Percentiles rank a stretch among this genome's conserved stretches.
Evolutionary conservation across 331 rosid genomes (phyloP).

Genomic region (Cydonia oblonga): DNA sequence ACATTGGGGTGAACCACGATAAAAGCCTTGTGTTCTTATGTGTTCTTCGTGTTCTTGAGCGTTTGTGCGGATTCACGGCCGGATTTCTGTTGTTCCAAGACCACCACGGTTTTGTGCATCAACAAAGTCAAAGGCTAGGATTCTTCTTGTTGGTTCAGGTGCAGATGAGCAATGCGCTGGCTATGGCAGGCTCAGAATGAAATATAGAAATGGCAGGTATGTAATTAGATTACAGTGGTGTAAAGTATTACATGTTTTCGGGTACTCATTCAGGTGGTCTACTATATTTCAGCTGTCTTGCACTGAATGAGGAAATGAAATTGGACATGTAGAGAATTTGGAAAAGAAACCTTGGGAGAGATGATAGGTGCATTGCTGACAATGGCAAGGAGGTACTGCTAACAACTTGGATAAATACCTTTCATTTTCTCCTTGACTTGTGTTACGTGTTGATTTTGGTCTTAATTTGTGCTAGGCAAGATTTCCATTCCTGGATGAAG

Average conservation of each 20-base stretch:
- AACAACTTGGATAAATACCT: background rate
- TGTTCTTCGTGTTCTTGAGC: too few species aligned
- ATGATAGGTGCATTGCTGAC: constrained; percentile 91
- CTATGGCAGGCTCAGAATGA: constrained; percentile 89
- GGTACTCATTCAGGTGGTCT: constrained; percentile 12
- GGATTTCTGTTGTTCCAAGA: too few species aligned
- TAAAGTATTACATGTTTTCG: background rate
- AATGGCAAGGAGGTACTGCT: constrained; percentile 79
- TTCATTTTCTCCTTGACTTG: background rate
- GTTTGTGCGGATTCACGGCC: too few species aligned
- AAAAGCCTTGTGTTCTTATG: too few species aligned
- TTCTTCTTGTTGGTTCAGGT: constrained; percentile 95
- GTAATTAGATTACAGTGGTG: background rate
- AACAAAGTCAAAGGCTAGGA: constrained; percentile 75
- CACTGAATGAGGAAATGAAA: constrained; percentile 81
- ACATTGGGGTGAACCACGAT: too few species aligned
- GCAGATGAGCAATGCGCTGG: constrained; percentile 99
- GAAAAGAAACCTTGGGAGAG: constrained; percentile 98
- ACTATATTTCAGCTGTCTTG: constrained; percentile 60
- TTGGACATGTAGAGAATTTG: constrained; percentile 94
- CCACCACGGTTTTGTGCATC: too few species aligned
- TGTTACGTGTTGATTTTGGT: background rate
- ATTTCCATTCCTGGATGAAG: constrained; percentile 96
- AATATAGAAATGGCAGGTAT: constrained; percentile 73
- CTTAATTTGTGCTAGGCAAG: constrained; percentile 48